Evolutionary conservation across 805 yeast genomes (phyloP).

Genomic region (Ogataea paradorogensis): DNA sequence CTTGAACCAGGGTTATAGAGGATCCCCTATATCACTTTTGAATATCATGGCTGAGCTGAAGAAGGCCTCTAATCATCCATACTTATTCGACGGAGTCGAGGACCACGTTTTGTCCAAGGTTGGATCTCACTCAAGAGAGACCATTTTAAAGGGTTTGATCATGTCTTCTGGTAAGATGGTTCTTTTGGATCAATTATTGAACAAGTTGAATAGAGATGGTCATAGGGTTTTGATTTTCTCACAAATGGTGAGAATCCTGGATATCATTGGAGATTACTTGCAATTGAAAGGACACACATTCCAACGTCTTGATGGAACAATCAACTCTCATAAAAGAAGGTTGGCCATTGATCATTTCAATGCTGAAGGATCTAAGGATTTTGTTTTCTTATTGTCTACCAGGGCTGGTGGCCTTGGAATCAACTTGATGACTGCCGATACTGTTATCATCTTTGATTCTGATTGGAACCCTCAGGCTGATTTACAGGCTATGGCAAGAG

Average conservation of each 20-base stretch:
- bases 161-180: conserved; percentile 99
- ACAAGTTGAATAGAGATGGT: conserved; percentile 85
- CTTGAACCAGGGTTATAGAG: conserved; percentile 75
- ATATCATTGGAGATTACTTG: conserved; percentile 90
- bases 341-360: conserved; percentile 95
- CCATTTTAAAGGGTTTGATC: conserved; percentile 80
- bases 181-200: conserved; percentile 80
- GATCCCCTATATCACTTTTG: conserved; percentile 78
- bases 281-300: conserved; percentile 82
- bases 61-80: conserved; percentile 97
- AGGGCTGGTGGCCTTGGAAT: conserved; percentile 99
- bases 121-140: conserved; percentile 65
- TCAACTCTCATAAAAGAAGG: conserved; percentile 90
- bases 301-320: conserved; percentile 95
- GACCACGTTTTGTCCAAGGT: conserved; percentile 69
- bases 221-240: conserved; percentile 93
- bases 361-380: conserved; percentile 89
- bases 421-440: conserved; percentile 98
- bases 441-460: conserved; percentile 95
- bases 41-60: conserved; percentile 95
- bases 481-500: conserved; percentile 99
- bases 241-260: conserved; percentile 96
- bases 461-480: conserved; percentile 99
- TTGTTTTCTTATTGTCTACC: conserved; percentile 84
- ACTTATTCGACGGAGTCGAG: conserved; percentile 90